These are phyloP conservation scores for Salvia hispanica DNA, from an alignment of 257 asterid genomes.

Conservation along the genomic window DNA sequence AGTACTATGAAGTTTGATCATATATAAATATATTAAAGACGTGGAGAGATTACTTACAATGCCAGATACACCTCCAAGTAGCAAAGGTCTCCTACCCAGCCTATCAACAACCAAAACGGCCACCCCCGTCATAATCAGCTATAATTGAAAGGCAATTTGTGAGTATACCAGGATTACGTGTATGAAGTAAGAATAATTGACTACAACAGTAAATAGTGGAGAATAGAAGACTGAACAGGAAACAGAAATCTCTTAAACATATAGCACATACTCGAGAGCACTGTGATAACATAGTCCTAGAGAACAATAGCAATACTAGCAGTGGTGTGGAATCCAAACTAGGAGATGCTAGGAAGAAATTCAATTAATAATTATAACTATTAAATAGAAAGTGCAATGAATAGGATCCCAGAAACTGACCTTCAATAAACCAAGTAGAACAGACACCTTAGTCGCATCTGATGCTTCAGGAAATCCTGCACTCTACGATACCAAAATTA, in stretches of 20 bases:
- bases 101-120: conserved; percentile 79
- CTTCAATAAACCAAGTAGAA: conserved; percentile 82
- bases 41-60: conserved; percentile 58
- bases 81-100: conserved; percentile 93
- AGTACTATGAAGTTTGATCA: conserved; percentile 13
- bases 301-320: neutral
- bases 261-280: conserved; percentile 7
- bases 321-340: neutral
- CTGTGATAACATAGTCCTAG: conserved; percentile 14
- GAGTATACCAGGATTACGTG: conserved; percentile 24
- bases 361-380: conserved; percentile 3
- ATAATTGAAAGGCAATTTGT: conserved; percentile 25
- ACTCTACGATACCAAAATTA: conserved; percentile 47
- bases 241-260: conserved; percentile 7
- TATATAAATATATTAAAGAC: conserved; percentile 2
- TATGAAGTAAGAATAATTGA: conserved; percentile 4
- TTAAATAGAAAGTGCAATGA: conserved; percentile 10
- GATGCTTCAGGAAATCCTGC: conserved; percentile 99
- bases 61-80: conserved; percentile 97
- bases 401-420: conserved; percentile 44
- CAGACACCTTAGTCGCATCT: conserved; percentile 91
- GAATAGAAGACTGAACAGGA: conserved; percentile 17
- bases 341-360: conserved; percentile 1
- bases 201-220: neutral
- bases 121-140: conserved; percentile 90